Percentiles rank a stretch among this genome's conserved stretches.
phyloP scores from a whole-genome alignment of 768 basidiomycete species.

The Podaxis sp. region DNA sequence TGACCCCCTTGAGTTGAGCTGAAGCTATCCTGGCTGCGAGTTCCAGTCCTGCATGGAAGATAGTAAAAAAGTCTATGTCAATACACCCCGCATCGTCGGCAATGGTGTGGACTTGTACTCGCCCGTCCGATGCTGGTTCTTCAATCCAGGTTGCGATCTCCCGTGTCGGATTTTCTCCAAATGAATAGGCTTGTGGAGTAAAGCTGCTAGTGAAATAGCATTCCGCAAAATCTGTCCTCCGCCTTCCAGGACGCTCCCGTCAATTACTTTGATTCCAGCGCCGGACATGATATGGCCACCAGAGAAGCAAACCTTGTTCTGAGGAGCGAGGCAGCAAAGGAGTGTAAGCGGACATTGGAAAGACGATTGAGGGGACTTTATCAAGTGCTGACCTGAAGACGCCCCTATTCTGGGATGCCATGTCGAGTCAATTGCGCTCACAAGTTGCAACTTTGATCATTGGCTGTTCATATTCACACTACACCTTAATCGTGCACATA shows the following conservation, averaged over 20 bases:
- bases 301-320: background rate
- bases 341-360: background rate
- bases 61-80: too few relatives aligned
- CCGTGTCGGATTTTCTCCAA: conserved; percentile 61
- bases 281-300: background rate
- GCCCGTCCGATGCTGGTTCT: conserved; percentile 74
- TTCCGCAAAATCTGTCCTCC: conserved; percentile 79
- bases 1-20: conserved; percentile 53
- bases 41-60: conserved; percentile 47
- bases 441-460: background rate
- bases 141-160: conserved; percentile 62
- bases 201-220: conserved; percentile 60
- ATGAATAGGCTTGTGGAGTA: conserved; percentile 57
- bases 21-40: conserved; percentile 61
- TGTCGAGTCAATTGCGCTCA: background rate
- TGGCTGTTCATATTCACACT: background rate
- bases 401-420: background rate
- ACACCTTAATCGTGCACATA: background rate
- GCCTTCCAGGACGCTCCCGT: conserved; percentile 53
- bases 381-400: background rate
- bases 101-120: conserved; percentile 8
- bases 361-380: background rate
- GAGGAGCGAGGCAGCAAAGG: background rate
- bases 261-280: conserved; percentile 24
- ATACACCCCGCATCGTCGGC: too few relatives aligned